These are phyloP conservation scores for Cardamine chenopodiifolia DNA, from an alignment of 345 rosid genomes.

Conservation along the genomic window DNA sequence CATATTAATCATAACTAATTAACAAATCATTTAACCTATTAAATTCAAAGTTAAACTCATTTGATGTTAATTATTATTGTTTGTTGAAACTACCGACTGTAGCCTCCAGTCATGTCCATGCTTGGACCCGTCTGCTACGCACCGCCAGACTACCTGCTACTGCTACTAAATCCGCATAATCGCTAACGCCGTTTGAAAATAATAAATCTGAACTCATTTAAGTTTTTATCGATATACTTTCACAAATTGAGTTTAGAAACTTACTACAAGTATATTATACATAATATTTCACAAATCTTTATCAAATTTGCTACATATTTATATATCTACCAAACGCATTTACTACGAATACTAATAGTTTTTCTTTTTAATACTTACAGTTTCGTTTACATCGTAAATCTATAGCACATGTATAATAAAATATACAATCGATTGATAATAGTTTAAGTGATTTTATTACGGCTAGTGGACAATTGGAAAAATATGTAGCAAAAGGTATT, in stretches of 20 bases:
- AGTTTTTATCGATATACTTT: not conserved
- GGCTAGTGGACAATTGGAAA: not conserved
- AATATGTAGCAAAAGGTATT: not conserved
- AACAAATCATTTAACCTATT: not conserved
- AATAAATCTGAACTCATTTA: not conserved
- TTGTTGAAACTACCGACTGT: not conserved
- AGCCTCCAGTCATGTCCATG: conserved; percentile 1
- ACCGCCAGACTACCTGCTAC: not conserved
- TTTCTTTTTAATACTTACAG: not conserved
- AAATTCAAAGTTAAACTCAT: not conserved
- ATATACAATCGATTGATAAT: not conserved
- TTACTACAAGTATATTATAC: not conserved
- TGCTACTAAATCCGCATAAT: not conserved
- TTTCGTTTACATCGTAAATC: not conserved
- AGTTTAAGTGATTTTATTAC: not conserved
- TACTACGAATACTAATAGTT: not conserved
- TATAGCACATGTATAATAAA: not conserved
- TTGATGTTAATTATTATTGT: not conserved
- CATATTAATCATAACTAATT: not conserved
- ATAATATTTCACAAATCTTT: no score
- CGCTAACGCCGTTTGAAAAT: not conserved
- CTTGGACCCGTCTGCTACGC: conserved; percentile 18
- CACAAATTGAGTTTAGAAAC: not conserved
- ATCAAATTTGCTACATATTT: not conserved
- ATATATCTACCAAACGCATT: not conserved